These are phyloP conservation scores for Glebionis coronaria DNA, from an alignment of 129 eudicot genomes.

Conservation along the genomic window DNA sequence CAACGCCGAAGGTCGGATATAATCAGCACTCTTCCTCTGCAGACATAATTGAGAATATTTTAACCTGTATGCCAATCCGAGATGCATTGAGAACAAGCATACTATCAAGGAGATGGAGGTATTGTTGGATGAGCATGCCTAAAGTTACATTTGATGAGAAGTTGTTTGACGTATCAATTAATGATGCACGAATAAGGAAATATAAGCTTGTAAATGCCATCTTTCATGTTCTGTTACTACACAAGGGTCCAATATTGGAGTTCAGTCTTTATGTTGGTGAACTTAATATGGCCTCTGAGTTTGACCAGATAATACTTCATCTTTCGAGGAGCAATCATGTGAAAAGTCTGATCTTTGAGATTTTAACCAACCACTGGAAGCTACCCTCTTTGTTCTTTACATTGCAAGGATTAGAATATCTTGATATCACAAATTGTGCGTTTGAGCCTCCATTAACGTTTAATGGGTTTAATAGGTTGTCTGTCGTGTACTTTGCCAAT, in stretches of 20 bases:
- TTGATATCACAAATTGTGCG: not conserved
- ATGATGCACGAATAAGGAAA: too few relatives aligned
- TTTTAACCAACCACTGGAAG: not conserved
- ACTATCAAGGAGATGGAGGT: slow-evolving; percentile 39
- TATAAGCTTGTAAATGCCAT: not conserved
- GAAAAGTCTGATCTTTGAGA: not conserved
- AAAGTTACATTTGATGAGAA: not conserved
- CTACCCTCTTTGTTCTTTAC: not conserved
- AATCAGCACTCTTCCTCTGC: slow-evolving; percentile 36
- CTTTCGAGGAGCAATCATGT: not conserved
- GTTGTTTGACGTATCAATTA: too few relatives aligned
- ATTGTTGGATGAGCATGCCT: slow-evolving; percentile 31
- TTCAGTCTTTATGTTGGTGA: not conserved
- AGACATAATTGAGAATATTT: slow-evolving; percentile 20
- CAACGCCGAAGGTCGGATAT: slow-evolving; percentile 6
- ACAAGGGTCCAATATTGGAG: not conserved
- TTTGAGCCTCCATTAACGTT: not conserved
- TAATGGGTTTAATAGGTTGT: not conserved
- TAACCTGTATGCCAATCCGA: slow-evolving; percentile 26
- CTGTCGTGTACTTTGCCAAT: not conserved
- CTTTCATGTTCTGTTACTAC: not conserved
- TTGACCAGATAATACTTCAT: slow-evolving; percentile 9
- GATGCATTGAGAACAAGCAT: slow-evolving; percentile 40
- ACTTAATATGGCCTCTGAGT: not conserved
- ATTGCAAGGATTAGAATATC: not conserved